Evolutionary conservation across 2,329 filamentous ascomycete genomes (phyloP).

Genomic region (Cytospora piceicola): DNA sequence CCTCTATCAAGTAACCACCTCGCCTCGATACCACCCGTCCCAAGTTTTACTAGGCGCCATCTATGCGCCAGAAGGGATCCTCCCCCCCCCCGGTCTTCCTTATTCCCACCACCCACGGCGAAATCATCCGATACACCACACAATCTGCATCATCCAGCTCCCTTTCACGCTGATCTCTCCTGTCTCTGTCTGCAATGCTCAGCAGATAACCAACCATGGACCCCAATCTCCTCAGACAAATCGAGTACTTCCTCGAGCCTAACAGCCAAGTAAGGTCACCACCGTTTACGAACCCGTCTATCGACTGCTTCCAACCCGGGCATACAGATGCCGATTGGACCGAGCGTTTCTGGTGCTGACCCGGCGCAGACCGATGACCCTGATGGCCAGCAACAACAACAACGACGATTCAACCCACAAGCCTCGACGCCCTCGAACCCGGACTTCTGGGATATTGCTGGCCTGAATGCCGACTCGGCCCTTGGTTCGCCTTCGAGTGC

Average conservation of each 20-base stretch:
- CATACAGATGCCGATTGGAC: slow-evolving; percentile 11
- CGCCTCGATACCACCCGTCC: too few relatives aligned
- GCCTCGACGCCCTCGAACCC: slow-evolving; percentile 35
- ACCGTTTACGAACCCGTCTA: slow-evolving; percentile 3
- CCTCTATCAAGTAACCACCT: too few relatives aligned
- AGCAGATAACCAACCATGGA: slow-evolving; percentile 39
- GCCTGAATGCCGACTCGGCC: slow-evolving; percentile 34
- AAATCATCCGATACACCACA: slow-evolving; percentile 15
- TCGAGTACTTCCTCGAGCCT: slow-evolving; percentile 47
- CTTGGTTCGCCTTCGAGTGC: slow-evolving; percentile 35
- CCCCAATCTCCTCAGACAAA: slow-evolving; percentile 42
- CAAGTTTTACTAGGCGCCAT: neutral
- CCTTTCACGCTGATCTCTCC: slow-evolving; percentile 9
- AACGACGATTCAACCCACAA: slow-evolving; percentile 33
- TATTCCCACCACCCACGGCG: neutral
- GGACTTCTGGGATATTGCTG: slow-evolving; percentile 41
- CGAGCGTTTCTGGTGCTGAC: slow-evolving; percentile 33
- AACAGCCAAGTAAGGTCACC: slow-evolving; percentile 42
- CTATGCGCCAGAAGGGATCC: neutral
- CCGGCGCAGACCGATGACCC: slow-evolving; percentile 40
- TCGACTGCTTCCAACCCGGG: neutral
- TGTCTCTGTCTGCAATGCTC: slow-evolving; percentile 25
- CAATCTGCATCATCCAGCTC: slow-evolving; percentile 13
- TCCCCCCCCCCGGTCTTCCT: neutral
- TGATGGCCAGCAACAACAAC: slow-evolving; percentile 38